Evolutionary conservation across 192 early-diverging fungal genomes (phyloP), one percentile per base, ranked within the genome.

Genomic region (Backusella westeae): DNA sequence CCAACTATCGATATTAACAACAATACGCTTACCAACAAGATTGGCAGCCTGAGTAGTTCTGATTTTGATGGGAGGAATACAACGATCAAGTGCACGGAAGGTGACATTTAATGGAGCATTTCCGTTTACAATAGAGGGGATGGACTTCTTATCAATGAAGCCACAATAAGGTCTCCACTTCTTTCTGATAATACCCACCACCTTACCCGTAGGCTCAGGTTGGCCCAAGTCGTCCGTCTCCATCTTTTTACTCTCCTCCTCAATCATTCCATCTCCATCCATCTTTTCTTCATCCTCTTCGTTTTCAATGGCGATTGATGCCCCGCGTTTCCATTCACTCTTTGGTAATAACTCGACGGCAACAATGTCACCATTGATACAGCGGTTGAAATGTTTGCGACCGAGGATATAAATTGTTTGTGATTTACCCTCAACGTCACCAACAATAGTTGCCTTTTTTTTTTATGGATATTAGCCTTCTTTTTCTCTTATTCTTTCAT

Each of bases 121-220:
- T 9, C 89, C 86, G 15, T 89, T 87, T 29, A 85, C 77, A n/a
- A 85, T 85, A 35, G 80, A 87, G 78, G 89, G 73, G 29, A 90
- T 77, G 44, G 89, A 89, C 81, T 93, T 86, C 46, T 89, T 87
- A 63, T 94, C 94, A 41, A 98, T 91, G 67, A 93, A 96, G 36
- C 96, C 96, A 82, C 98, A 99, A 78, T 93, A 87, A 34, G 93
- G 92, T 74, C 95, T 87, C 96, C 97, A 98, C 84, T 96, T 97
- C 71, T 95, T 93, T 70, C 95, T 92, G 78, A 99, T 94, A 56
- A 99, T 91, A 15, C 95, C 96, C 12, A 99, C 96, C 4, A 99
- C 89, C 68, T 90, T 89, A 23, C 90, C 97, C 0, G 93, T 95
- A n/a, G 96, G 96, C 68, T 90, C 86, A 15, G 81, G 75, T 39